Base-by-base conservation (phyloP, 352 stramenopile species). In the Pythium brachiatum region DNA sequence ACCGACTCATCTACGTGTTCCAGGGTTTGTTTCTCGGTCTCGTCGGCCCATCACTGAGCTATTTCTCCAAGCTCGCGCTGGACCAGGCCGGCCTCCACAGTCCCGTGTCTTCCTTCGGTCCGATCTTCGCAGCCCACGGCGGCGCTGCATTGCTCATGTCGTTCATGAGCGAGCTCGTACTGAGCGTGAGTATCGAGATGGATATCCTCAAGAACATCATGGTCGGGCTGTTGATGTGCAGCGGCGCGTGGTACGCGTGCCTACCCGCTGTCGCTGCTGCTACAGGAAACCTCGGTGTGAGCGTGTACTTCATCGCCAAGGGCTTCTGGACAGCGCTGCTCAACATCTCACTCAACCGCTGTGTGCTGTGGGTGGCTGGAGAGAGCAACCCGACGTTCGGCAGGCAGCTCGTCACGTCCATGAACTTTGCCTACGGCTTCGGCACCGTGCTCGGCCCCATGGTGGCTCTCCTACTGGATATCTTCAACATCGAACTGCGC, bases 271-370 rank as follows among this genome's bases (percentile, higher is more conserved):
- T 90, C 12, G 83, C 83, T n/a, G 80, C 74, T 12, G 73, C 77
- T 6, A 80, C 74, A 15, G 83, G 80, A 23, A 90, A 78, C 50
- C 69, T 92, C 11, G 80, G 83, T 26, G 79, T 90, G 18, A 73
- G 72, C n/a, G 53, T 88, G 21, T 88, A 79, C 57, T 90, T 90
- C 57, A 89, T 92, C 50, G 77, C 77, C 27, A 92, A 92, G 58
- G 83, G 83, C 25, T 79, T 86, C 46, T 90, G 79, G 80, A 84
- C 75, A 12, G 79, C 83, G 16, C 75, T 92, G 41, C 66, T 92
- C 26, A 92, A 92, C 60, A 92, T 92, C 60, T 88, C 78, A 41
- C 41, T 92, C 9, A 89, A 90, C 58, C 78, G 83, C 20, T 92
- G 78, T 82, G 79, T 23, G 20, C 52, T 92, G 25, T 89, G 79